A percentile compares a stretch with the other conserved stretches of the same genome.
phyloP scores from a whole-genome alignment of 78 protist genomes.

The Pigoraptor vietnamica region DNA sequence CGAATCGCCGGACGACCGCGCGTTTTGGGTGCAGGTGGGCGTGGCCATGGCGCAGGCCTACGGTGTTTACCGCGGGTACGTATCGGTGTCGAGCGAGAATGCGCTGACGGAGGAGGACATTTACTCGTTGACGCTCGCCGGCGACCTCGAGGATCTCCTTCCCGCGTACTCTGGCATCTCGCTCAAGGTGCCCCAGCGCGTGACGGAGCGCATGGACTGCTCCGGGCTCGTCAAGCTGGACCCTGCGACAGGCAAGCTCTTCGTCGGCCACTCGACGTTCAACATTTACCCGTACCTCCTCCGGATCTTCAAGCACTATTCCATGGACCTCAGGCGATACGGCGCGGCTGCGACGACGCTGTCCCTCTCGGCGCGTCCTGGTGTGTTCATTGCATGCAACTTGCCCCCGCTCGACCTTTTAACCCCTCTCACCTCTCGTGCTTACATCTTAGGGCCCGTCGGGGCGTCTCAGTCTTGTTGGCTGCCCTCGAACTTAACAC shows the following conservation, averaged over 20 bases:
- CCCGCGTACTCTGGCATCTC: neutral
- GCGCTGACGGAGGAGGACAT: neutral
- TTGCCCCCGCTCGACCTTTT: neutral
- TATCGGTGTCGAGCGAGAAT: neutral
- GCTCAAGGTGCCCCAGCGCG: neutral
- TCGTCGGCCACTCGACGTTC: slow-evolving; percentile 60
- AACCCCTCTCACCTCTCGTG: too few relatives aligned
- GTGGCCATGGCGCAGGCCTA: neutral
- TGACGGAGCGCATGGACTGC: neutral
- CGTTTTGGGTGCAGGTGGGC: slow-evolving; percentile 44
- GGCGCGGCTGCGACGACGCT: neutral
- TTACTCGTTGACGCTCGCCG: neutral
- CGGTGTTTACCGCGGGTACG: neutral
- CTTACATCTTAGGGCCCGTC: too few relatives aligned
- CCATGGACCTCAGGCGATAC: neutral
- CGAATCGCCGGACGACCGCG: neutral
- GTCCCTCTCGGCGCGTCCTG: slow-evolving; percentile 51
- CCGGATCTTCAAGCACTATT: slow-evolving; percentile 62
- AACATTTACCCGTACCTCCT: slow-evolving; percentile 21
- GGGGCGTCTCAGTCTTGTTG: too few relatives aligned
- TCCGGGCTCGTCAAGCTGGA: neutral
- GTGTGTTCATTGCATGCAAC: neutral
- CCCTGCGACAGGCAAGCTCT: slow-evolving; percentile 17
- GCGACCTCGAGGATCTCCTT: neutral
- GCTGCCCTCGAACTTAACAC: too few relatives aligned